Percentiles rank a stretch among this genome's conserved stretches.
phyloP scores from a whole-genome alignment of 352 stramenopile species.

The Peronospora belbahrii region DNA sequence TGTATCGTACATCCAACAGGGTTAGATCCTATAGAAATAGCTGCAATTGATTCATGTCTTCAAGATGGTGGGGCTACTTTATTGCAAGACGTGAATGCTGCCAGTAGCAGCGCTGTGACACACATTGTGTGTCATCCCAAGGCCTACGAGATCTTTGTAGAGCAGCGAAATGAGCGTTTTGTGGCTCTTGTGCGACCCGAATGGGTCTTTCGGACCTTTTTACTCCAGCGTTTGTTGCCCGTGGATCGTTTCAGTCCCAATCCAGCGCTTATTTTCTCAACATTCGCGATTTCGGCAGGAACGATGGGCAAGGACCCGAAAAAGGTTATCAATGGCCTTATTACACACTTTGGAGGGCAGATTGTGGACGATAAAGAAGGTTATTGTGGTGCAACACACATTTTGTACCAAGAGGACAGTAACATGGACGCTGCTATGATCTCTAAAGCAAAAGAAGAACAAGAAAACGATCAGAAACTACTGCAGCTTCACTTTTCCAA shows the following conservation, averaged over 20 bases:
- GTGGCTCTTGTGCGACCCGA: conserved; percentile 65
- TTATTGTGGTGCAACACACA: conserved; percentile 50
- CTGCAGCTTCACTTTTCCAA: conserved; percentile 45
- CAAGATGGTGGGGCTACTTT: conserved; percentile 53
- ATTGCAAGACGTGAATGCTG: conserved; percentile 19
- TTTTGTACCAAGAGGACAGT: conserved; percentile 57
- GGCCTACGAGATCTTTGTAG: conserved; percentile 41
- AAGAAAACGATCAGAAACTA: conserved; percentile 27
- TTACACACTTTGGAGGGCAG: conserved; percentile 76
- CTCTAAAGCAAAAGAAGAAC: conserved; percentile 17
- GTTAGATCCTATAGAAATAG: conserved; percentile 29
- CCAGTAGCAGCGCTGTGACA: conserved; percentile 28
- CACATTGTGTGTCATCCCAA: conserved; percentile 68
- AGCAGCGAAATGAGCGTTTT: conserved; percentile 53
- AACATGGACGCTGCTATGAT: too few relatives aligned
- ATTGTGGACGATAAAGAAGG: conserved; percentile 49
- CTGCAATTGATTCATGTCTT: conserved; percentile 50
- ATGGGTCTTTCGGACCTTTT: conserved; percentile 73
- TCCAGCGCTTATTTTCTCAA: conserved; percentile 67
- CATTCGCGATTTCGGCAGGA: conserved; percentile 58
- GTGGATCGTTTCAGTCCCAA: conserved; percentile 74
- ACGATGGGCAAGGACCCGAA: conserved; percentile 71
- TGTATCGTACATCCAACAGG: conserved; percentile 50
- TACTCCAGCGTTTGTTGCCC: conserved; percentile 53
- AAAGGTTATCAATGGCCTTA: conserved; percentile 74